Conservation (phyloP, 306 rosid genomes). For the Fragaria nilgerrensis region DNA sequence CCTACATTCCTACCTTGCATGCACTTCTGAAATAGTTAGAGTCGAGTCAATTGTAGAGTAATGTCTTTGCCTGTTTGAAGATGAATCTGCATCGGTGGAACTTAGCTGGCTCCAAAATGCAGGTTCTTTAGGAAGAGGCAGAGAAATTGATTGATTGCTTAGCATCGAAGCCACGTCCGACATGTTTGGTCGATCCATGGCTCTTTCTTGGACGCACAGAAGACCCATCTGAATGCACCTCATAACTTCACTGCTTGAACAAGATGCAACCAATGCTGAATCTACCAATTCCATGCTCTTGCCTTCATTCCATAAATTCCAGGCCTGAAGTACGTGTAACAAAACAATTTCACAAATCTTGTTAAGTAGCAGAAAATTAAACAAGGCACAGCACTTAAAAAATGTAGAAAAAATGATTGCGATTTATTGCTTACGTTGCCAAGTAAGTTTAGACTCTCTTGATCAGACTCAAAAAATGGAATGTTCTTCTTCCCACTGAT, state of each 20-base stretch:
- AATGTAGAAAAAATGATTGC: background rate
- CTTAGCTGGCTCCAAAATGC: conserved; percentile 16
- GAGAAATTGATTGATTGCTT: conserved; percentile 10
- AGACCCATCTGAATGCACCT: conserved; percentile 23
- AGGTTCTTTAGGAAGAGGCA: conserved; percentile 15
- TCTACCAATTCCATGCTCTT: conserved; percentile 20
- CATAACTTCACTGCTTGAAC: conserved; percentile 11
- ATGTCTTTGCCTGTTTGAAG: conserved; percentile 22
- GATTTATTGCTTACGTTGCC: conserved; percentile 4
- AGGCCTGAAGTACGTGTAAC: background rate
- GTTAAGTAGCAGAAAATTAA: background rate
- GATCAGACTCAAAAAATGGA: conserved; percentile 11
- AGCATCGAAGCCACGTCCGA: background rate
- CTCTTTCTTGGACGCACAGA: conserved; percentile 27
- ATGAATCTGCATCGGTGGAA: conserved; percentile 9
- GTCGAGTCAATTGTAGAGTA: conserved; percentile 6
- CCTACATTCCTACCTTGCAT: conserved; percentile 14
- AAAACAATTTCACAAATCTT: background rate
- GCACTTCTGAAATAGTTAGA: conserved; percentile 14
- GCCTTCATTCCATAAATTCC: conserved; percentile 25
- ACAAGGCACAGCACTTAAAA: no score
- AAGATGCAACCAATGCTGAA: background rate
- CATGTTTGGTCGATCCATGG: conserved; percentile 16
- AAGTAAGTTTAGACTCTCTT: conserved; percentile 8
- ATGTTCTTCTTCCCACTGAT: conserved; percentile 18